Evolutionary conservation across 345 rosid genomes (phyloP), one percentile per base, ranked within the genome.

Genomic region (Corymbia maculata): DNA sequence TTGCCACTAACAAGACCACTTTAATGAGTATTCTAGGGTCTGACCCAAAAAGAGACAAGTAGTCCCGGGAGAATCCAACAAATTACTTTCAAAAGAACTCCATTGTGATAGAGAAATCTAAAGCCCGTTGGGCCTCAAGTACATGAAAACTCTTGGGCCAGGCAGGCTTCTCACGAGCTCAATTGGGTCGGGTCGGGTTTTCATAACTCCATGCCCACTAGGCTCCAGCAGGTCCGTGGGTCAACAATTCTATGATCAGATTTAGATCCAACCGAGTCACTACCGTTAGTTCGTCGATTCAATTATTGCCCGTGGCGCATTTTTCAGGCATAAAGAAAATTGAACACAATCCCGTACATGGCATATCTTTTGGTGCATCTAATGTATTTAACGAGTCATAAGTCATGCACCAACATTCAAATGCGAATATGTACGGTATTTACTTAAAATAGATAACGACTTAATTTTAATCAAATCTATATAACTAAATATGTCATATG

Each of bases 371-470:
- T 16, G 80, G 44, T 19, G 19, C 47, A 4, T 70, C 47, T 70
- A 3, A 36, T 36, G 4, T 36, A 36, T 5, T 36, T 75, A 36
- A 36, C 22, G 13, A 36, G 12, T 0, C 0, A 3, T 68, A n/a
- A n/a, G 2, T 0, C 5, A 64, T 3, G 17, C 19, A 14, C 42
- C 42, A 8, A 75, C 26, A 42, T 42, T 14, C 2, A 19, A 19
- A 59, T 59, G 13, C 3, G 6, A 26, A 59, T 28, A 9, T 2
- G 12, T n/a, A 24, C 12, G n/a, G 12, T 6, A 22, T 36, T 36
- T 10, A 5, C 13, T 26, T 24, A 24, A 59, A 59, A 19, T 36
- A 14, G 49, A 17, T 75, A 19, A 42, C 42, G 26, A 75, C 26
- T 0, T 8, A 19, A 70, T 17, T 68, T 66, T 15, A 66, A 70